Evolutionary conservation across 768 basidiomycete species (phyloP), one percentile per base, ranked within the genome.

Genomic region (Agaricus bisporus): DNA sequence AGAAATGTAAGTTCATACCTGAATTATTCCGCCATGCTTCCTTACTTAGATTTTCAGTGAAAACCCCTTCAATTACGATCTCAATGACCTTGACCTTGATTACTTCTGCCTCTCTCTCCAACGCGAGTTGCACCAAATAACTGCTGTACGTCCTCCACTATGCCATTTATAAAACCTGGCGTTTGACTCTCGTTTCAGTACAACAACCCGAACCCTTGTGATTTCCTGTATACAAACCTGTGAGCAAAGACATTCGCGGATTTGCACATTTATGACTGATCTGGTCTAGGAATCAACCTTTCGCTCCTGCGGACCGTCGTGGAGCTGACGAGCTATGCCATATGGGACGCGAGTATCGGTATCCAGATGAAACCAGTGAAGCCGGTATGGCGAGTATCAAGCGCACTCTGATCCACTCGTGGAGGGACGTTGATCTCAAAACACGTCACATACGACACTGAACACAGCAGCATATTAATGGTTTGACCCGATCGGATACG

Each of bases 61-160:
- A 65, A 83, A 84, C 60, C 82, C 83, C 0, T 84, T 85, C 74
- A 78, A 79, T 60, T 85, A 84, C 60, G 83, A 85, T 58, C 62
- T 77, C 60, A 85, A 85, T 59, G 83, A 86, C 72, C 73, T 85
- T 29, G 81, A 84, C 64, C 73, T 88, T 28, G 86, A 89, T 65
- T 66, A 72, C 53, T 88, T 86, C 76, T 86, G 85, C 63, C 68
- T 82, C 18, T 68, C 77, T 25, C 78, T 90, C 58, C 80, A 83
- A 59, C 73, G 81, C 32, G 86, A 88, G 61, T 69, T 90, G 7
- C 80, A 85, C 56, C 81, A 86, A 64, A 82, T 90, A 63, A 86
- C 85, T 10, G 79, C 81, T 57, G 83, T 86, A 65, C 49, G 82
- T 70, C 20, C 28, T 41, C 45, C 46, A 36, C 37, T 48, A 65